Conservation (phyloP, 2,329 filamentous ascomycete species). For the Ophiocordyceps camponoti-leonardi region DNA sequence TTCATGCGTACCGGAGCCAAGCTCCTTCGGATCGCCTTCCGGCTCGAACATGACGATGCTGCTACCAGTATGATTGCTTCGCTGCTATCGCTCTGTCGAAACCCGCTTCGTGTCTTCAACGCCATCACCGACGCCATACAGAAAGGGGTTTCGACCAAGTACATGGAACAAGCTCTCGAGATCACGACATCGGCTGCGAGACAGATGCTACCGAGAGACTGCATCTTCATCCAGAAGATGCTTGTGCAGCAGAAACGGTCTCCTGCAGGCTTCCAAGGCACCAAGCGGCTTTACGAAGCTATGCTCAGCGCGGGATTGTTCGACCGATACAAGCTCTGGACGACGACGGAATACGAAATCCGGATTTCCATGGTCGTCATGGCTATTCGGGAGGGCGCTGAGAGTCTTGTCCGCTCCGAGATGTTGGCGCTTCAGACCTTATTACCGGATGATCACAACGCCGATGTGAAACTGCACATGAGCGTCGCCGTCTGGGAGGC, state of each 20-base stretch:
- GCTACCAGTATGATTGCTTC: constrained; percentile 6
- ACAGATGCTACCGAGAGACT: constrained; percentile 5
- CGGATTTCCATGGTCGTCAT: constrained; percentile 11
- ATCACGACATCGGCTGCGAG: neutral
- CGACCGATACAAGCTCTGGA: constrained; percentile 3
- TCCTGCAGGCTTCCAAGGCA: constrained; percentile 2
- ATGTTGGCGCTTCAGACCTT: constrained; percentile 8
- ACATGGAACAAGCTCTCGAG: constrained; percentile 3
- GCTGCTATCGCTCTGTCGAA: constrained; percentile 7
- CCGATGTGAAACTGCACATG: constrained; percentile 12
- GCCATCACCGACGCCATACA: constrained; percentile 2
- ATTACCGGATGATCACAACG: constrained; percentile 4
- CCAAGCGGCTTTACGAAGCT: constrained; percentile 10
- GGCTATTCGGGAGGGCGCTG: constrained; percentile 11
- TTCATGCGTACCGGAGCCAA: constrained; percentile 7
- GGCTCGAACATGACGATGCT: constrained; percentile 5
- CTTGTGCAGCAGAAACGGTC: constrained; percentile 2
- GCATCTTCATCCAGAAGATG: constrained; percentile 3
- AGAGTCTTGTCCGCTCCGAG: constrained; percentile 10
- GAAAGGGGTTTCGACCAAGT: constrained; percentile 1
- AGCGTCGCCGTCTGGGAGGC: constrained; percentile 12
- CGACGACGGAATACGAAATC: constrained; percentile 10
- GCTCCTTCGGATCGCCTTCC: constrained; percentile 9
- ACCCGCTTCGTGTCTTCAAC: constrained; percentile 6
- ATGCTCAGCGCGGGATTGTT: constrained; percentile 14